Conservation (phyloP, 2,329 filamentous ascomycete species). For the Fusarium anguioides region DNA sequence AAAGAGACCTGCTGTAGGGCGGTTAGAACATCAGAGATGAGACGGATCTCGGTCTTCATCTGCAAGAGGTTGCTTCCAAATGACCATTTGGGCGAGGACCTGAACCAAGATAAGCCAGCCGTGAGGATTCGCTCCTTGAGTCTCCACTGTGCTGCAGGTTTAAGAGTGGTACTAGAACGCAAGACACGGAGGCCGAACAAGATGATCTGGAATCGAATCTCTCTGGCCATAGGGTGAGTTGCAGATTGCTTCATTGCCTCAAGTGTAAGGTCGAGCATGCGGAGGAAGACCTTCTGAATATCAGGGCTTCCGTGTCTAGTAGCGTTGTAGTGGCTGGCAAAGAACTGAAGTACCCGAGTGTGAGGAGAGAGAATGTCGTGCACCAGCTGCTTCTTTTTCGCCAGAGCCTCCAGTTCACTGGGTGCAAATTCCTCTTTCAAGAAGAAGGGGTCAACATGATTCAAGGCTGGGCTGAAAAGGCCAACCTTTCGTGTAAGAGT, state of each 20-base stretch:
- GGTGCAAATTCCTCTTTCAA: constrained; percentile 92
- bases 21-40: constrained; percentile 79
- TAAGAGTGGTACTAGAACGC: constrained; percentile 74
- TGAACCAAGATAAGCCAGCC: constrained; percentile 90
- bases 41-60: constrained; percentile 88
- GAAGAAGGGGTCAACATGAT: constrained; percentile 88
- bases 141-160: constrained; percentile 75
- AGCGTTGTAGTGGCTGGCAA: constrained; percentile 94
- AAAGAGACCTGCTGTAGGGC: constrained; percentile 73
- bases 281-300: constrained; percentile 82
- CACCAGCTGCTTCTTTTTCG: constrained; percentile 79
- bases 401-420: constrained; percentile 80
- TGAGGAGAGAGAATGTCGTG: constrained; percentile 90
- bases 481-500: constrained; percentile 82
- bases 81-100: constrained; percentile 85
- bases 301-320: constrained; percentile 86
- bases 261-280: constrained; percentile 82
- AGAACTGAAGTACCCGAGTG: constrained; percentile 84
- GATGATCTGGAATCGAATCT: constrained; percentile 90
- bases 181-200: constrained; percentile 85
- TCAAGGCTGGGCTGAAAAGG: constrained; percentile 79
- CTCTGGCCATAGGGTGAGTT: constrained; percentile 87
- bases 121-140: constrained; percentile 91
- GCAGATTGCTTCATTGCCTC: constrained; percentile 76
- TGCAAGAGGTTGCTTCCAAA: constrained; percentile 95